Percentiles rank a stretch among this genome's conserved stretches.
Evolutionary conservation across 2,329 filamentous ascomycete species (phyloP).

Genomic region (Ramichloridium luteum): DNA sequence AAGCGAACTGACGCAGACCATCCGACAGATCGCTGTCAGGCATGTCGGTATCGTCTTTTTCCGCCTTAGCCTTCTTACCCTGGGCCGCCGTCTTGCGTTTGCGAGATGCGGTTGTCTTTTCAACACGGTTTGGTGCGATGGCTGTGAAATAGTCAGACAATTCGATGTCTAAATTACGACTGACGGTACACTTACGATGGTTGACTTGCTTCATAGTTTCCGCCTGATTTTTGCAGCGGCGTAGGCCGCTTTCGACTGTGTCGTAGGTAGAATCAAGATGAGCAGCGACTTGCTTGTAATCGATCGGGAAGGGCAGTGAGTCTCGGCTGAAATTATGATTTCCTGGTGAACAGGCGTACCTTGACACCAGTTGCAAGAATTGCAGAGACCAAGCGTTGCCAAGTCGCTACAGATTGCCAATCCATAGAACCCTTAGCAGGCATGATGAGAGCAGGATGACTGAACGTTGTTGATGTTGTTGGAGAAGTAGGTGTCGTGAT

Average conservation of each 20-base stretch:
- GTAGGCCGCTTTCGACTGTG: not conserved
- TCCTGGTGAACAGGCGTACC: not conserved
- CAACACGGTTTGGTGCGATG: no score
- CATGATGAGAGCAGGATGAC: not conserved
- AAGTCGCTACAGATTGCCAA: not conserved
- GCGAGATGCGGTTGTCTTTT: no score
- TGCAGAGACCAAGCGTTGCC: not conserved
- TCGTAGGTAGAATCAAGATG: not conserved
- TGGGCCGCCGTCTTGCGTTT: no score
- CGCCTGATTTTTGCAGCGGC: no score
- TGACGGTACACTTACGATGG: no score
- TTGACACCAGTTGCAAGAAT: not conserved
- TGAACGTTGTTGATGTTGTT: not conserved
- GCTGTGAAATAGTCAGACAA: no score
- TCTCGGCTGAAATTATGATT: not conserved
- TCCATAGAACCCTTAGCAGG: not conserved
- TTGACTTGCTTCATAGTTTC: no score
- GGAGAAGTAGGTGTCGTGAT: not conserved
- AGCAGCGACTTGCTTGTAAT: not conserved
- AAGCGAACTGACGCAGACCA: no score
- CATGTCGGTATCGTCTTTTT: no score
- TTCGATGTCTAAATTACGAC: no score
- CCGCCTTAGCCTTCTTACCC: no score
- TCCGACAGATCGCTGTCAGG: no score
- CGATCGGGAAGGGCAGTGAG: not conserved